A percentile compares a stretch with the other conserved stretches of the same genome.
Evolutionary conservation across 164 flowering plant species (phyloP).

Genomic region (Liquidambar formosana): DNA sequence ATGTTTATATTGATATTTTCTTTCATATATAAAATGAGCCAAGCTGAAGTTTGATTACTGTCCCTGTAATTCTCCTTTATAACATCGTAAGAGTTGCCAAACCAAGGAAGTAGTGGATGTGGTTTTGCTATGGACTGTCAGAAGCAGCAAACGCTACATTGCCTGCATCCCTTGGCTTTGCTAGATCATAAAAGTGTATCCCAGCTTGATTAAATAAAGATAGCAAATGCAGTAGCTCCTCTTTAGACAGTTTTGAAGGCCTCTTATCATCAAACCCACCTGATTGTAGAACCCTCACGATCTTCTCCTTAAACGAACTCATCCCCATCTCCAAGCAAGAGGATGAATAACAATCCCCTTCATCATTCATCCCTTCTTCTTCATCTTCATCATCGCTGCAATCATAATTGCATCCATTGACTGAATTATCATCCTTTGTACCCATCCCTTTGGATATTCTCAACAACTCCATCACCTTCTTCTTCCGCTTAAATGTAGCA

Average conservation of each 20-base stretch:
- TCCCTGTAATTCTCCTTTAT: no score
- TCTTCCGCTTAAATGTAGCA: conserved; percentile 88
- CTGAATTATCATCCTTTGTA: conserved; percentile 12
- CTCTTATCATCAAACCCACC: conserved; percentile 75
- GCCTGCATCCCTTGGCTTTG: conserved; percentile 15
- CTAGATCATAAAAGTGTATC: conserved; percentile 53
- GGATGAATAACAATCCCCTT: conserved; percentile 13
- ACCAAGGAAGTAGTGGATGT: neutral
- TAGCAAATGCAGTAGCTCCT: conserved; percentile 59
- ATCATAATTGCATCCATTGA: neutral
- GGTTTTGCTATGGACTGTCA: conserved; percentile 3
- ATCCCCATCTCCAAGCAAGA: conserved; percentile 25
- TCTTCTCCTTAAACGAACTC: conserved; percentile 56
- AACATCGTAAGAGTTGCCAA: neutral
- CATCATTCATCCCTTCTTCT: conserved; percentile 24
- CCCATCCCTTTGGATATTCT: conserved; percentile 23
- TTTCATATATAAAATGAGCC: no score
- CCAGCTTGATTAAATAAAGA: conserved; percentile 58
- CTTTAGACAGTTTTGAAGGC: conserved; percentile 70
- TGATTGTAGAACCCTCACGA: conserved; percentile 46
- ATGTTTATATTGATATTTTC: no score
- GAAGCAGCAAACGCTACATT: conserved; percentile 15
- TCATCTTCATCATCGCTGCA: conserved; percentile 20
- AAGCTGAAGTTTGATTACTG: no score
- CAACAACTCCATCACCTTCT: conserved; percentile 66